Base-by-base conservation (phyloP, 495 filamentous ascomycete species). In the Lophium mytilinum region DNA sequence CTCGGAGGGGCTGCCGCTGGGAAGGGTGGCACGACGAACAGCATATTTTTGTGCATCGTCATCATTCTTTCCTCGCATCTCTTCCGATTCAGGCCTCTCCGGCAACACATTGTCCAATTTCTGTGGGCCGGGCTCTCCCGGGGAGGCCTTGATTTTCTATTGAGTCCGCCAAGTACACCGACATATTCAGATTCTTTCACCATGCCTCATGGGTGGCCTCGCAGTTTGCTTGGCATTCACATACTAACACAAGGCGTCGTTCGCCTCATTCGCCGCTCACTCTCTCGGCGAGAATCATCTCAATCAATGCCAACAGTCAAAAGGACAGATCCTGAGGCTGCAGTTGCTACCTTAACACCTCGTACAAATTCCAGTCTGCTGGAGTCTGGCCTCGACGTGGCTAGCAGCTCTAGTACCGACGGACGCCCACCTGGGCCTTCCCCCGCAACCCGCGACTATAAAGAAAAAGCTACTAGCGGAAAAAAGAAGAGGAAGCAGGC, bases 401-500 rank as follows among this genome's bases (percentile, higher is more conserved):
- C 75, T 1, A 76, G 73, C 48, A 75, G 73, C 57, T 65, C 79
- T 10, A 77, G 71, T 34, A 68, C 73, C 11, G 82, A 85, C 66
- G 74, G 75, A 42, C 65, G 71, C 24, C 77, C 78, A 48, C 72
- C 79, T 36, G 66, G 77, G 21, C 75, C 72, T 18, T 61, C 75
- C n/a, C 71, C 73, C 17, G 66, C 68, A 19, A 55, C 64, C 36
- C 79, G 78, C 62, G 79, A 83, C 43, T 73, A 72, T 47, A 79
- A 77, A 51, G 78, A 82, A 56, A 82, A 80, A 50, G 68, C 77
- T 17, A 76, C 74, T 40, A 79, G 74, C 50, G 83, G 80, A 41
- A 93, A 94, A 72, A 93, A 89, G 75, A 88, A 87, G 71, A 80
- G 85, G 69, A 89, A 89, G 72, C 89, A 95, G 71, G 90, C 87